Base-by-base conservation (phyloP, 2,329 filamentous ascomycete species). In the Dothistroma pini region DNA sequence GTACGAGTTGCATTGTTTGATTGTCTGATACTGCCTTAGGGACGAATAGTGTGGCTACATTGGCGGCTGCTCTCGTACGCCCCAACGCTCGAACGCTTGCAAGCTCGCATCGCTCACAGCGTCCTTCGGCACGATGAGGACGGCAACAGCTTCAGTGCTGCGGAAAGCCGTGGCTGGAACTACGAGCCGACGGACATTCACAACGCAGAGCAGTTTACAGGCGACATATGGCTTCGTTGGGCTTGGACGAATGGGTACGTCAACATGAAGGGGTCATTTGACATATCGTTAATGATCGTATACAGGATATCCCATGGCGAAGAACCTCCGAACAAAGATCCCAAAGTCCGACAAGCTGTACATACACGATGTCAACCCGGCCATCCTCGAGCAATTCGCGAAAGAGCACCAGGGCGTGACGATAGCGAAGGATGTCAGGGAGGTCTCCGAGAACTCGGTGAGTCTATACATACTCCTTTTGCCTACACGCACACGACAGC, bases 241-340 rank as follows among this genome's bases (percentile, higher is more conserved):
- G n/a, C 68, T 81, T 41, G 79, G 79, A 19, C 74, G 77, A 56
- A 81, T 81, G 79, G 79, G 79, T 81, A 66, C 65, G 77, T 74
- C 47, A 38, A 44, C 49, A 31, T 64, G 70, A 63, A 63, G 66
- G 41, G 38, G 35, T 16, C 32, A 31, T 16, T 25, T 14, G 52
- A 21, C 25, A 22, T 29, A 34, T 48, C 31, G 21, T 53, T 29
- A 63, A 61, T 68, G 57, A 71, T n/a, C 16, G n/a, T 31, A 10
- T 11, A 11, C 63, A 89, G 87, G 88, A 53, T 90, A 86, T 66
- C 84, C 86, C 53, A 91, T 91, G 88, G 88, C 88, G 38, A 84
- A 81, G 73, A 91, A 90, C 69, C 79, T 91, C 5, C 82, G 87
- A 68, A 80, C 83, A 41, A 90, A 89, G 72, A 81, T 89, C 32